Base-by-base conservation (phyloP, 2,329 filamentous ascomycete genomes). In the Aspergillus candidus region DNA sequence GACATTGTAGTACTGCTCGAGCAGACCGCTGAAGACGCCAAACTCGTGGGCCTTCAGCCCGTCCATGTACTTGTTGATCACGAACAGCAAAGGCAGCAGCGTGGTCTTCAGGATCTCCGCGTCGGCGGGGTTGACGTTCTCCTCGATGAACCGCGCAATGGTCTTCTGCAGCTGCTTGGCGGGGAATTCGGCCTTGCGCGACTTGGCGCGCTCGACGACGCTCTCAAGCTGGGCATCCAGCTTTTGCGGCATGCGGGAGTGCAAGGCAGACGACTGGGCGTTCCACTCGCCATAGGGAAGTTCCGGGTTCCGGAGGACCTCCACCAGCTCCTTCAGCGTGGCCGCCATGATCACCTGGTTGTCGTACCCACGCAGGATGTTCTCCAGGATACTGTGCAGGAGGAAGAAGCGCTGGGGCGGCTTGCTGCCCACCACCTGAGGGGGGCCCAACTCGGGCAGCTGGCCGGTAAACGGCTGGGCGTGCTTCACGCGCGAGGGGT, bases 221-320 rank as follows among this genome's bases (percentile, higher is more conserved):
- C 93, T 86, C 11, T 83, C 82, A 54, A 98, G 84, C 52, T 80
- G 82, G 15, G 81, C 68, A 57, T 96, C 90, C 27, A 98, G 82
- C 72, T 91, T 96, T 64, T 91, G 84, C 0, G 93, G 93, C 86
- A 97, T 98, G 58, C 93, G 86, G 6, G 90, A 87, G 69, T 97
- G 91, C n/a, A 98, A 79, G 15, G 93, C 93, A 38, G 93, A 94
- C 56, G 94, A 93, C 63, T 97, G 89, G 5, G 91, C 86, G 51
- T 86, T 89, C 88, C 91, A 98, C 69, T 98, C 89, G 66, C 91
- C 89, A 65, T 93, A 98, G 1, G 93, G 93, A 51, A 98, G 78
- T 59, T 96, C 90, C 1, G 86, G 82, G 60, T 95, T 81, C 34
- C 91, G 84, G 15, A 98, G 79, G 10, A 98, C 90, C 48, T 88